Evolutionary conservation across 2,329 filamentous ascomycete species (phyloP).

Genomic region (Aspergillus niger): DNA sequence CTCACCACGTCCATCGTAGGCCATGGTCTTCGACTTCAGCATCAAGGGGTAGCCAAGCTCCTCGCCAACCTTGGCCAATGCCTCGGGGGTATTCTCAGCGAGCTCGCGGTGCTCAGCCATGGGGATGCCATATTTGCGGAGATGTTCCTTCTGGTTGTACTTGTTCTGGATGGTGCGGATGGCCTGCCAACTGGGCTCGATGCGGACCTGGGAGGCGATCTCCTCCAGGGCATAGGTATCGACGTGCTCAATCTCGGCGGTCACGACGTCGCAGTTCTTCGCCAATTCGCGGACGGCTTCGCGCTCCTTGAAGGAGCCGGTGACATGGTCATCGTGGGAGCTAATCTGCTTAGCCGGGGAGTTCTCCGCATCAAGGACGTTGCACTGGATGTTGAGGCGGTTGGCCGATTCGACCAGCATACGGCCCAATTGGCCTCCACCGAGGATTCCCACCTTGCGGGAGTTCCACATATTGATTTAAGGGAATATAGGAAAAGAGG

Average conservation of each 20-base stretch:
- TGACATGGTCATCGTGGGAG: constrained; percentile 71
- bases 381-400: constrained; percentile 74
- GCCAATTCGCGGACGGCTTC: constrained; percentile 80
- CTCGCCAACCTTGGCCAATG: constrained; percentile 64
- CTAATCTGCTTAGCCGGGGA: constrained; percentile 86
- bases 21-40: constrained; percentile 87
- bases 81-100: constrained; percentile 58
- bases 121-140: constrained; percentile 67
- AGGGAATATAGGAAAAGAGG: background rate
- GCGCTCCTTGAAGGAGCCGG: constrained; percentile 84
- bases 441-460: constrained; percentile 54
- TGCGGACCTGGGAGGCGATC: constrained; percentile 66
- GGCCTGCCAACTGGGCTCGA: constrained; percentile 83
- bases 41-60: constrained; percentile 81
- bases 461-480: constrained; percentile 41
- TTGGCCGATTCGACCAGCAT: constrained; percentile 93
- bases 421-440: constrained; percentile 77
- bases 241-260: constrained; percentile 94
- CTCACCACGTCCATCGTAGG: constrained; percentile 85
- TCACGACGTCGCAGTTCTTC: constrained; percentile 73
- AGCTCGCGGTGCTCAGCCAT: constrained; percentile 72
- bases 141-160: constrained; percentile 81
- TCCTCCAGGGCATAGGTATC: constrained; percentile 88
- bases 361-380: constrained; percentile 73
- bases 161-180: constrained; percentile 92